Percentiles rank a stretch among this genome's conserved stretches.
Conservation (phyloP, 805 yeast genomes). For the Pachysolen tannophilus region DNA sequence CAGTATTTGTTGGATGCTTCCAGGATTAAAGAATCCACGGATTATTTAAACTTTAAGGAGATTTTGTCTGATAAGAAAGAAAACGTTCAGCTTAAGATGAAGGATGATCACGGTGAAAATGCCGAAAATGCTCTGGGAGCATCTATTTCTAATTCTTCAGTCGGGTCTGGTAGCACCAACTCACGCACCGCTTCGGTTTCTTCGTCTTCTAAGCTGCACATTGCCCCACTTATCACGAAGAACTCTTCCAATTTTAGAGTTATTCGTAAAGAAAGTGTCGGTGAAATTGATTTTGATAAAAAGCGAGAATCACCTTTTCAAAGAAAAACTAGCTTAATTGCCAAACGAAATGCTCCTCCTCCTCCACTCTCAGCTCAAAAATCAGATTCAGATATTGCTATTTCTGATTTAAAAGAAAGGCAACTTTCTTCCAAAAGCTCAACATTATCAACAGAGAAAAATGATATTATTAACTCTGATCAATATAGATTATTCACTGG, state of each 20-base stretch:
- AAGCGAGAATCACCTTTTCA: slow-evolving; percentile 69
- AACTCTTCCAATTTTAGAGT: slow-evolving; percentile 54
- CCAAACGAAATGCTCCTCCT: slow-evolving; percentile 65
- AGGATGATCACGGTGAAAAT: too few relatives aligned
- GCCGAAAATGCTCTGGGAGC: too few relatives aligned
- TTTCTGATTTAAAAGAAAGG: too few relatives aligned
- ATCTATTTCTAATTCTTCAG: slow-evolving; percentile 20
- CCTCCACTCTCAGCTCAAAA: slow-evolving; percentile 39
- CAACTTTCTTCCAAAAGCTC: too few relatives aligned
- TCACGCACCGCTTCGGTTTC: not conserved
- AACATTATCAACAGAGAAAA: slow-evolving; percentile 18
- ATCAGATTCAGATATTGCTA: slow-evolving; percentile 11
- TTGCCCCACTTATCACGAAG: not conserved
- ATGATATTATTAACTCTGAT: slow-evolving; percentile 7
- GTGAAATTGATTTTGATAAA: slow-evolving; percentile 76
- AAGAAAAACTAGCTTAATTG: slow-evolving; percentile 48
- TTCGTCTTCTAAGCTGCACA: not conserved
- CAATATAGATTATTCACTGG: slow-evolving; percentile 13
- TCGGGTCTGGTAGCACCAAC: slow-evolving; percentile 1
- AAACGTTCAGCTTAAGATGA: slow-evolving; percentile 18
- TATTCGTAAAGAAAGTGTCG: slow-evolving; percentile 49
- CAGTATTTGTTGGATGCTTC: slow-evolving; percentile 46
- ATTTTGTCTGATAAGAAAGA: slow-evolving; percentile 6
- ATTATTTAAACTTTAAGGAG: slow-evolving; percentile 56
- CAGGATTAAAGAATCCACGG: slow-evolving; percentile 28